These are phyloP conservation scores for Colletotrichum sp. DNA, from an alignment of 2,329 filamentous ascomycete genomes.

Conservation along the genomic window DNA sequence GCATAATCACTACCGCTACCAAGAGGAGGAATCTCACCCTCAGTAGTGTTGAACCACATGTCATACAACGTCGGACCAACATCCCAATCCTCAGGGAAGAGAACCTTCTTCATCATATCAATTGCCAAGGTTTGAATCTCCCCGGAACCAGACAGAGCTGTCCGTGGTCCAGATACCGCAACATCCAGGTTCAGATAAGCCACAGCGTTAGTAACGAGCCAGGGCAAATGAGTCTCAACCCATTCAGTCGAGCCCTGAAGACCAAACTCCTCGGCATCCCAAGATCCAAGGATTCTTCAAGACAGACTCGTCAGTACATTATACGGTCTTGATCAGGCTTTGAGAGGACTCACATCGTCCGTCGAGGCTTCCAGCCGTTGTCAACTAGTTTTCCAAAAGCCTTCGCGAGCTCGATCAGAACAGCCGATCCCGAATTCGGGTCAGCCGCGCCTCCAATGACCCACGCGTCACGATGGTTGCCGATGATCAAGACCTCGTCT, in stretches of 20 bases:
- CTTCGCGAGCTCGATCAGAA: conserved; percentile 53
- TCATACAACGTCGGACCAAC: conserved; percentile 13
- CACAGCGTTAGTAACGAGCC: conserved; percentile 4
- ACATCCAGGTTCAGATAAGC: conserved; percentile 56
- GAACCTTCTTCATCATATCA: conserved; percentile 17
- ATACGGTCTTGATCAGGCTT: accelerated
- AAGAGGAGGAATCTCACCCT: conserved; percentile 1
- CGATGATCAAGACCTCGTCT: conserved; percentile 48
- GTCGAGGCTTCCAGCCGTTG: conserved; percentile 54
- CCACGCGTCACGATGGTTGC: conserved; percentile 60
- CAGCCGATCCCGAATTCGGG: conserved; percentile 53
- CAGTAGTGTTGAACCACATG: conserved; percentile 15
- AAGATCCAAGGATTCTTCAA: conserved; percentile 29
- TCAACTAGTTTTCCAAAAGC: conserved; percentile 50
- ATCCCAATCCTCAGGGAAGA: conserved; percentile 5
- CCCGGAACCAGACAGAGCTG: conserved; percentile 29
- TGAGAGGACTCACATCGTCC: conserved; percentile 41
- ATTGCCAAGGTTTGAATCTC: conserved; percentile 9
- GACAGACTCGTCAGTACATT: accelerated
- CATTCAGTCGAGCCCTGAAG: conserved; percentile 13
- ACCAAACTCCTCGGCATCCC: conserved; percentile 37
- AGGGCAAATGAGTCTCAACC: conserved; percentile 10
- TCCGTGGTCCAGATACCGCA: conserved; percentile 47
- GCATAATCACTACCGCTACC: conserved; percentile 9
- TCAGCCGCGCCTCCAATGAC: conserved; percentile 56